A percentile compares a stretch with the other conserved stretches of the same genome.
phyloP scores from a whole-genome alignment of 2,329 filamentous ascomycete species.

The Trichophyton rubrum region DNA sequence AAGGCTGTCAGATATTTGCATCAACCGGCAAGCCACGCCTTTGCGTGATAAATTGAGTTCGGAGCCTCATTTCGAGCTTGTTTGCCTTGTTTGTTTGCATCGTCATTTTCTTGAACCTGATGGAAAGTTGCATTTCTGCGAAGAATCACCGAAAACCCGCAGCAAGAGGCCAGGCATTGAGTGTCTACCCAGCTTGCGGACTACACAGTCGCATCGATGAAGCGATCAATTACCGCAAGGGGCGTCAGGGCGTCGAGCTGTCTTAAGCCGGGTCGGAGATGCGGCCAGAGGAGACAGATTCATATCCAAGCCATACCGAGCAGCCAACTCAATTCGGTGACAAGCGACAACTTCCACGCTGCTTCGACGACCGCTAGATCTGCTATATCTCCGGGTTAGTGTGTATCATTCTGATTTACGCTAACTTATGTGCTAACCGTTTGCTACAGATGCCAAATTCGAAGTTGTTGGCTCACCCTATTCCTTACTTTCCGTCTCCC shows the following conservation, averaged over 20 bases:
- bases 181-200: conserved; percentile 5
- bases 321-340: conserved; percentile 25
- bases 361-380: conserved; percentile 27
- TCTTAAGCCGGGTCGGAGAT: not conserved
- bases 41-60: not conserved
- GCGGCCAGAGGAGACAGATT: conserved; percentile 25
- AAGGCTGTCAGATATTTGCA: not conserved
- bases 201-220: conserved; percentile 19
- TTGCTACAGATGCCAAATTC: conserved; percentile 70
- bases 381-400: conserved; percentile 32
- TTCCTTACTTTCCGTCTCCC: conserved; percentile 81
- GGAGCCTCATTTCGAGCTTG: conserved; percentile 6
- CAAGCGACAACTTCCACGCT: conserved; percentile 25
- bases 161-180: not conserved
- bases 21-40: not conserved
- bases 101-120: conserved; percentile 2
- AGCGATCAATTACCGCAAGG: conserved; percentile 23
- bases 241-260: conserved; percentile 24
- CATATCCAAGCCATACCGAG: conserved; percentile 35
- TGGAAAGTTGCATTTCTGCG: not conserved
- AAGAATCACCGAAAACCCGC: not conserved
- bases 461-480: conserved; percentile 86
- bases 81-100: conserved; percentile 11
- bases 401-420: not conserved
- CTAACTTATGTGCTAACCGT: not conserved